A percentile compares a stretch with the other conserved stretches of the same genome.
Evolutionary conservation across 1,284 basidiomycete genomes (phyloP).

Genomic region (Leccinum colubrinum): DNA sequence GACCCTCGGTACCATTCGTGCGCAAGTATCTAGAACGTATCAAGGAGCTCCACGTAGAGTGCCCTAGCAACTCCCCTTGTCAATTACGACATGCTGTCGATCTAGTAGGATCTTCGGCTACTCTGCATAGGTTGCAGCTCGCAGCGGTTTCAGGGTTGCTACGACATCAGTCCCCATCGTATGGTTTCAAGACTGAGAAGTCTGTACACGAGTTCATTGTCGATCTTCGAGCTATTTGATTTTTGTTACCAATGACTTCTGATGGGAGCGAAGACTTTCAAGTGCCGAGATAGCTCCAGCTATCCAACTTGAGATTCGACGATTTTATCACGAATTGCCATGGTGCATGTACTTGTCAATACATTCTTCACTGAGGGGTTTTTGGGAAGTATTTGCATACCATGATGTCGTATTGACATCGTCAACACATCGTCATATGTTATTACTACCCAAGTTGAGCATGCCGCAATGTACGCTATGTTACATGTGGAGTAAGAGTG

Average conservation of each 20-base stretch:
- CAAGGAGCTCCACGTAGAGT: conserved; percentile 52
- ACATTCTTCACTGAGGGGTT: neutral
- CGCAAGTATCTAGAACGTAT: conserved; percentile 62
- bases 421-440: conserved; percentile 7
- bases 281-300: neutral
- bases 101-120: conserved; percentile 37
- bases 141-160: conserved; percentile 57
- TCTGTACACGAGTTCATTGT: conserved; percentile 48
- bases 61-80: conserved; percentile 24
- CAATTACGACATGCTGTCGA: conserved; percentile 39
- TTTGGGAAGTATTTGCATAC: neutral
- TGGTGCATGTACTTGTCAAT: neutral
- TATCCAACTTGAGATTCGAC: neutral
- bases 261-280: neutral
- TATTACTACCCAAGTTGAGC: conserved; percentile 31
- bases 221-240: conserved; percentile 40
- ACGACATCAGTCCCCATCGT: conserved; percentile 54
- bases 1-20: conserved; percentile 65
- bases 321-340: neutral
- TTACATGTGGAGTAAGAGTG: conserved; percentile 27
- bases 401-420: conserved; percentile 8
- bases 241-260: conserved; percentile 30
- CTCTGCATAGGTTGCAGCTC: conserved; percentile 52
- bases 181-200: conserved; percentile 47
- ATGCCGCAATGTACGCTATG: conserved; percentile 28